These are phyloP conservation scores for Populus deltoides DNA, from an alignment of 345 rosid species.

Conservation along the genomic window DNA sequence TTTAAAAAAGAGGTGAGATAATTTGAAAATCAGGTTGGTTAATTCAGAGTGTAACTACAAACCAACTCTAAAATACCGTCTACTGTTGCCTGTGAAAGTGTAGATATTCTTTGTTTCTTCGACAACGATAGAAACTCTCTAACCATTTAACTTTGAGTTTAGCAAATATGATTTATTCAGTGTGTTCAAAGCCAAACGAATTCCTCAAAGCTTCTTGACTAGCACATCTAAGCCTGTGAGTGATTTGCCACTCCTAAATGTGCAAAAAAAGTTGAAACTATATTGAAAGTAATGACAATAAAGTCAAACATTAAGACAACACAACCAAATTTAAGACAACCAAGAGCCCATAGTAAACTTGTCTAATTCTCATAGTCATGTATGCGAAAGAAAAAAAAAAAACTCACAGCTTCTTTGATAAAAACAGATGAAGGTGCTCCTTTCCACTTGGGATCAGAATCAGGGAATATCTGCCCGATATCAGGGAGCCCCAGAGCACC, in stretches of 20 bases:
- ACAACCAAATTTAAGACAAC: not conserved
- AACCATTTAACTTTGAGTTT: not conserved
- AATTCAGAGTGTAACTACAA: not conserved
- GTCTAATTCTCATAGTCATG: not conserved
- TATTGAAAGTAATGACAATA: not conserved
- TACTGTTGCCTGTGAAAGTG: not conserved
- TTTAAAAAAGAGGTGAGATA: not conserved
- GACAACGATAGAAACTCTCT: not conserved
- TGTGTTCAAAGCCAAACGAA: not conserved
- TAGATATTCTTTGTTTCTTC: not conserved
- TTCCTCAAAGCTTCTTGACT: not conserved
- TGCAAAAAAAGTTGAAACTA: too few species aligned
- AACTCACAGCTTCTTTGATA: slow-evolving; percentile 90
- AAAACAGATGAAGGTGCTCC: slow-evolving; percentile 93
- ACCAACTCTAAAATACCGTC: not conserved
- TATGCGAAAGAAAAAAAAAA: not conserved
- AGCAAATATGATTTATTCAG: not conserved
- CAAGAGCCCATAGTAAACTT: not conserved
- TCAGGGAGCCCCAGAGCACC: slow-evolving; percentile 97
- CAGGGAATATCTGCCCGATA: slow-evolving; percentile 97
- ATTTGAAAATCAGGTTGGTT: not conserved
- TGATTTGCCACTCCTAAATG: not conserved
- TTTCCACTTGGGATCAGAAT: slow-evolving; percentile 92
- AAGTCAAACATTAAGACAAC: not conserved
- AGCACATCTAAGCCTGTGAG: not conserved